phyloP scores from a whole-genome alignment of 2,329 filamentous ascomycete species.

The Colletotrichum brevisporum region DNA sequence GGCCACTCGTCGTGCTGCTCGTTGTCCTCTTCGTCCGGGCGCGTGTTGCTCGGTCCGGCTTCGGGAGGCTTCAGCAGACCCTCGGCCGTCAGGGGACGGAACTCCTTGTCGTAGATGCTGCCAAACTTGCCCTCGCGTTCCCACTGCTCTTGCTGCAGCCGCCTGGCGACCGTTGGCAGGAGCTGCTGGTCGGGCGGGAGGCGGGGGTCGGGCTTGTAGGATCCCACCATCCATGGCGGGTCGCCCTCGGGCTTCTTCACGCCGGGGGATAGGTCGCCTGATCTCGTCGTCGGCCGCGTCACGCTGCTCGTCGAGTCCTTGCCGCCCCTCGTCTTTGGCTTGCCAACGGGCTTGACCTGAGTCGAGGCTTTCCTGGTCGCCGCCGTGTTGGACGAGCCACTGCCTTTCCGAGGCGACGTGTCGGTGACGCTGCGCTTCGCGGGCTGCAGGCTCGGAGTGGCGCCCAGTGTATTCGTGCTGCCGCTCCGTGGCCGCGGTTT shows the following conservation, averaged over 20 bases:
- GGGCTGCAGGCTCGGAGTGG: constrained; percentile 46
- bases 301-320: constrained; percentile 61
- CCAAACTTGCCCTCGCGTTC: constrained; percentile 91
- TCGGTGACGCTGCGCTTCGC: constrained; percentile 63
- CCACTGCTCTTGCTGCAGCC: constrained; percentile 95
- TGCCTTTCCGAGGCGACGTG: constrained; percentile 67
- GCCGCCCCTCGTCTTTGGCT: constrained; percentile 75
- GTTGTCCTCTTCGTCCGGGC: constrained; percentile 48
- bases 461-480: constrained; percentile 70
- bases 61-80: constrained; percentile 63
- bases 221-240: constrained; percentile 93
- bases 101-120: constrained; percentile 87
- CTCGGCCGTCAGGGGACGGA: constrained; percentile 84
- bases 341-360: constrained; percentile 60
- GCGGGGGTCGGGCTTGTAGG: constrained; percentile 96
- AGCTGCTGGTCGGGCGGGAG: constrained; percentile 96
- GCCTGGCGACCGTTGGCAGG: constrained; percentile 91
- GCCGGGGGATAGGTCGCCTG: constrained; percentile 65
- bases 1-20: constrained; percentile 70
- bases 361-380: constrained; percentile 61
- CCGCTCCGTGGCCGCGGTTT: constrained; percentile 80
- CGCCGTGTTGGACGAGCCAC: constrained; percentile 46
- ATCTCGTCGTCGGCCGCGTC: constrained; percentile 74
- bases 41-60: constrained; percentile 41
- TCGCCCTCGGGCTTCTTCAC: constrained; percentile 88